phyloP scores from a whole-genome alignment of 148 eudicot species.

The Tetragonia tetragonoides region DNA sequence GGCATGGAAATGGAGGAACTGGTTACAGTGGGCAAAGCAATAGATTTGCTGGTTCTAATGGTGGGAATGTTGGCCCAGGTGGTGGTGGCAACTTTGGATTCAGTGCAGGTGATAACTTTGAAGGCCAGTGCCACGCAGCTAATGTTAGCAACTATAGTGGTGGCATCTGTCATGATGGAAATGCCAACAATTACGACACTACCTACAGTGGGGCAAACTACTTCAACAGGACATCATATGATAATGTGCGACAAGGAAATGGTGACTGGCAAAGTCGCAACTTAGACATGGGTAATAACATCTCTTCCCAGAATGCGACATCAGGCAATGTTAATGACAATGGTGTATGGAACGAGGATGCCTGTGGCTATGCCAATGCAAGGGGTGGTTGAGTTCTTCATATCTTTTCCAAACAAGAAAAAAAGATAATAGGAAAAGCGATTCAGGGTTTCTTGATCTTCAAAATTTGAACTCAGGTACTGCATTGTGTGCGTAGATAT shows the following conservation, averaged over 20 bases:
- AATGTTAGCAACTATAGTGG: not conserved
- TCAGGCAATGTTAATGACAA: not conserved
- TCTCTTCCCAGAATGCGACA: not conserved
- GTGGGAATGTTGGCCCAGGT: not conserved
- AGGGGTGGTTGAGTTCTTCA: conserved; percentile 2
- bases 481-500: no score
- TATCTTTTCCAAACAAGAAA: no score
- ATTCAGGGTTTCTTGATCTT: no score
- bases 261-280: not conserved
- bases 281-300: not conserved
- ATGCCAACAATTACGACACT: not conserved
- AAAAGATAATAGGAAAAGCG: no score
- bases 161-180: not conserved
- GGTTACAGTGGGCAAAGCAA: no score
- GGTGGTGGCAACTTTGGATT: no score
- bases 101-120: not conserved
- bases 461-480: no score
- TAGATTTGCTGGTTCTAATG: not conserved
- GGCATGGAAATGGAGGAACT: not conserved
- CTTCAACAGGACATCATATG: not conserved
- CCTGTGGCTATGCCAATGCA: conserved; percentile 8
- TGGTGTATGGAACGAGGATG: not conserved
- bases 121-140: not conserved
- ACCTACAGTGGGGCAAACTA: not conserved
- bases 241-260: not conserved